phyloP scores from a whole-genome alignment of 768 basidiomycete genomes.

The Lenzites betulinus region DNA sequence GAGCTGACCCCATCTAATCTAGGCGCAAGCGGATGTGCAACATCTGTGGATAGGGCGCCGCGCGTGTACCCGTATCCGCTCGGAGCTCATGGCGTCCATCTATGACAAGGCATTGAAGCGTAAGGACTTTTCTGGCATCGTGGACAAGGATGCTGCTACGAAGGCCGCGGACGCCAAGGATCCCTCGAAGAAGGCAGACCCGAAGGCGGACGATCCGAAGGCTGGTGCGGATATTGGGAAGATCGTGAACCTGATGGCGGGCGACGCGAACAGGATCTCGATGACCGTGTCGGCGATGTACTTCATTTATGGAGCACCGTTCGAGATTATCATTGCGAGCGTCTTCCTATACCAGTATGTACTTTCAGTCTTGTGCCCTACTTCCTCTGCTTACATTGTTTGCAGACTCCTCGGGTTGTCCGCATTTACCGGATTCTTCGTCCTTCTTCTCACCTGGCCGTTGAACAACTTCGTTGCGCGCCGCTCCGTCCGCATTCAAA shows the following conservation, averaged over 20 bases:
- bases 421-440: constrained; percentile 77
- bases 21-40: constrained; percentile 69
- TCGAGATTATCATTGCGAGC: constrained; percentile 75
- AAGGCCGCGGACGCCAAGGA: constrained; percentile 31
- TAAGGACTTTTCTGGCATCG: constrained; percentile 79
- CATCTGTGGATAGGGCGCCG: constrained; percentile 83
- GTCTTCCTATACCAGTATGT: constrained; percentile 74
- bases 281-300: constrained; percentile 58
- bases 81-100: constrained; percentile 81
- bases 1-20: not conserved
- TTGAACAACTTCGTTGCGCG: constrained; percentile 67
- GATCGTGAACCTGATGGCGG: constrained; percentile 88
- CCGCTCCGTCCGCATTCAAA: constrained; percentile 60
- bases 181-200: constrained; percentile 28
- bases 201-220: constrained; percentile 52
- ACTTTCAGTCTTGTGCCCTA: not conserved
- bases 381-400: not conserved
- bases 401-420: constrained; percentile 62
- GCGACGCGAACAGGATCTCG: constrained; percentile 64
- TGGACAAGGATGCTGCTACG: constrained; percentile 51
- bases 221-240: constrained; percentile 87
- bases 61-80: constrained; percentile 69
- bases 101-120: constrained; percentile 88
- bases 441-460: constrained; percentile 67
- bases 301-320: constrained; percentile 73